Evolutionary conservation across 306 rosid genomes (phyloP), one percentile per base, ranked within the genome.

Genomic region (Malus sieversii): DNA sequence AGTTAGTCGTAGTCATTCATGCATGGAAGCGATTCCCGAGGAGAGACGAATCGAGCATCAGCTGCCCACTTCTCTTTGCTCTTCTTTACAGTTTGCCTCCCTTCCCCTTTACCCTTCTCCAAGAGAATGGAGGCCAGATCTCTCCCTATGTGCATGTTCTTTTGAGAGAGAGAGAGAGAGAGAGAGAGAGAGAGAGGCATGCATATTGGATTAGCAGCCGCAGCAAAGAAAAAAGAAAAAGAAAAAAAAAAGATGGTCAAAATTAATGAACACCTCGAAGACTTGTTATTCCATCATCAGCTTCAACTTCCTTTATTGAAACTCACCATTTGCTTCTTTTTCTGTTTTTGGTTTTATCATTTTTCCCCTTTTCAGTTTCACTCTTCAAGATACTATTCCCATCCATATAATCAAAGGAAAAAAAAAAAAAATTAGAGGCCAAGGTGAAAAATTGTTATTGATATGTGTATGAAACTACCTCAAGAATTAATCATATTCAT

Each of bases 21-120:
- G 98, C 97, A 95, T 95, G 97, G 96, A 90, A 86, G 61, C 92
- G 96, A 82, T 85, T 92, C 83, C 90, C 98, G 70, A 92, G 73
- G 90, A 40, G 89, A 88, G 90, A 91, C 91, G 89, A 90, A 89
- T 90, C 92, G 16, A 14, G 55, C 55, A 84, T 62, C 70, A 74
- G 60, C 46, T 44, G 72, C 84, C 79, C 79, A 82, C 79, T 78
- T 73, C 66, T 68, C 83, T 83, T 87, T 86, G 81, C 84, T 87
- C 86, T 83, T 90, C 96, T 93, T 88, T 90, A 88, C 90, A 90
- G 91, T 93, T 88, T 85, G 89, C 89, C 87, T 82, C 87, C 77
- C 51, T 35, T 64, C 64, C 72, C 75, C 96, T 93, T 93, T 91
- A 88, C 96, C 97, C 87, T 86, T 91, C 91, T 82, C 98, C 96